Evolutionary conservation across 208 protist genomes (phyloP).

Genomic region (Acanthamoeba divionensis): DNA sequence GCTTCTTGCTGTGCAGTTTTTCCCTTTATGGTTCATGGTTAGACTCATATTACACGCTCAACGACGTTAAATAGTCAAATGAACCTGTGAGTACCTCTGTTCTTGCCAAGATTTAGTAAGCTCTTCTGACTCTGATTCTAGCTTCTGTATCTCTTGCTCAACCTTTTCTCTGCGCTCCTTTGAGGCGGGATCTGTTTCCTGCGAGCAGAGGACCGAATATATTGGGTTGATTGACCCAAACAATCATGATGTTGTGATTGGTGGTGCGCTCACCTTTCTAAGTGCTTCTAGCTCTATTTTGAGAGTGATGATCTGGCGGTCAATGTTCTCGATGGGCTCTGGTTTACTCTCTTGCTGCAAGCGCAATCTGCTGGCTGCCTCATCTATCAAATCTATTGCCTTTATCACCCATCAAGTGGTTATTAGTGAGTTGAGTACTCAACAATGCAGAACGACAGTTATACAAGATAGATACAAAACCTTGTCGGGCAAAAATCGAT

Average conservation of each 20-base stretch:
- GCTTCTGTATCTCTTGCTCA: conserved; percentile 56
- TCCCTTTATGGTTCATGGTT: conserved; percentile 75
- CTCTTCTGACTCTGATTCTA: conserved; percentile 77
- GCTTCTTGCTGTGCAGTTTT: conserved; percentile 86
- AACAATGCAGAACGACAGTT: too few species aligned
- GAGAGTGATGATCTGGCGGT: conserved; percentile 79
- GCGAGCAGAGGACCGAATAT: too few species aligned
- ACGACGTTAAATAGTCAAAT: conserved; percentile 75
- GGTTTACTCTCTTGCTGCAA: conserved; percentile 95
- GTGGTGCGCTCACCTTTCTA: conserved; percentile 60
- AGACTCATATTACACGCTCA: conserved; percentile 83
- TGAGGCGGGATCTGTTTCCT: conserved; percentile 12
- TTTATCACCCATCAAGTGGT: too few species aligned
- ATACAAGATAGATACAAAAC: too few species aligned
- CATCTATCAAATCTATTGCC: conserved; percentile 97
- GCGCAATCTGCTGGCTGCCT: conserved; percentile 89
- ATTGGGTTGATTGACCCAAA: too few species aligned
- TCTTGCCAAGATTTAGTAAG: conserved; percentile 79
- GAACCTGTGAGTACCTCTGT: conserved; percentile 62
- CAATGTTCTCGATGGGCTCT: conserved; percentile 92
- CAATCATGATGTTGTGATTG: too few species aligned
- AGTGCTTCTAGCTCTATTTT: conserved; percentile 76
- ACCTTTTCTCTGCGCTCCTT: conserved; percentile 77
- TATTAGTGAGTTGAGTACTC: too few species aligned
- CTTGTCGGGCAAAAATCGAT: conserved; percentile 95